Base-by-base conservation (phyloP, 1,284 basidiomycete species). In the Malassezia psittaci region DNA sequence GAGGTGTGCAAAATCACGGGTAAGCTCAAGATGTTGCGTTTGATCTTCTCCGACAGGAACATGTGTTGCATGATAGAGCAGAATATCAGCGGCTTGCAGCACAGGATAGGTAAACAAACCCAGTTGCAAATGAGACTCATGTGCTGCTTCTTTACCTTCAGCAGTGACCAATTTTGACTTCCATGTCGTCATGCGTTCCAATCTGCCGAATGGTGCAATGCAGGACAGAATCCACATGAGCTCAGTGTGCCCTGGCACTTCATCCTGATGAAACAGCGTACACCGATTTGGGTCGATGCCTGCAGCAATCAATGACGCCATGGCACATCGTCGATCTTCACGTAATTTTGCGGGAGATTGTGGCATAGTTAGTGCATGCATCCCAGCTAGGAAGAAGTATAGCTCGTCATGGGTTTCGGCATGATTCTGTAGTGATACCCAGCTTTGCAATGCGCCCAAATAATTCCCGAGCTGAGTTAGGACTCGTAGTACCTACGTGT, bases 1-100 rank as follows among this genome's bases (percentile, higher is more conserved):
- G 7, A 78, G 77, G 29, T 88, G 83, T 0, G 87, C 90, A 9
- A 94, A 77, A 68, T 91, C 88, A 36, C 89, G 81, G 24, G 83
- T 81, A 1, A 96, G 81, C 72, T 94, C 90, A 29, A 96, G 81
- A 67, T 96, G 91, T 76, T 96, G 91, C 35, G 83, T 82, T 74
- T 96, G 91, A 72, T 96, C 91, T 68, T 96, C 89, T 19, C 91
- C 91, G 2, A 96, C 90, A 0, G 91, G 91, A 0, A 96, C 87
- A 72, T 91, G 86, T 0, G 90, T 94, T 2, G 89, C 82, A 87
- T 81, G 82, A 75, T 96, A 96, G 1, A 85, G 79, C 10, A 96
- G 78, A 47, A 96, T 86, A 68, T 96, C 93, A 1, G 90, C 91
- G 0, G 90, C 88, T 79, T 94, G 90, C 0, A 96, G 79, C 3